Evolutionary conservation across 495 filamentous ascomycete genomes (phyloP), one percentile per base, ranked within the genome.

Genomic region (Neurospora sp.): DNA sequence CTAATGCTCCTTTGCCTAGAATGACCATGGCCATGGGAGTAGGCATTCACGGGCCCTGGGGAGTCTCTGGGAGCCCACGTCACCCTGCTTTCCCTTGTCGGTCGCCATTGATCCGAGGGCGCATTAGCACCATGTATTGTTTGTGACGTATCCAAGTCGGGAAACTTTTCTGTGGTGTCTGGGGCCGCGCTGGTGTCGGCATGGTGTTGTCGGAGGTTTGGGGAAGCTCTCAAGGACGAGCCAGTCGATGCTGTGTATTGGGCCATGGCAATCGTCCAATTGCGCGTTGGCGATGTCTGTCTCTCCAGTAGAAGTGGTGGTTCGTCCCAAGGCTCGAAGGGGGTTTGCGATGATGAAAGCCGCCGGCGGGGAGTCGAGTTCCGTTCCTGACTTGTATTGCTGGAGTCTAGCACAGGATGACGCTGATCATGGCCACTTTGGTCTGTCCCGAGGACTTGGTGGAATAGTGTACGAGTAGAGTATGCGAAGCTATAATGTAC

Each of bases 1-100:
- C 90, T 90, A 75, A 97, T 86, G 81, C 93, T 96, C 83, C 92
- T 94, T 79, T 93, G 91, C 75, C 90, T 86, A 9, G 86, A 85
- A 79, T 94, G 92, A 74, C 82, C 80, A 70, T 42, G 70, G n/a
- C 69, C 44, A 27, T 46, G 14, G 14, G 74, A 44, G 7, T 40
- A 68, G 9, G 37, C 59, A 40, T 72, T 75, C 65, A 73, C 69
- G 31, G 71, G 41, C 59, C 87, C 83, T 42, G 83, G 68, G 70
- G 79, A 75, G 14, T 79, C 76, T 39, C 76, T 68, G 3, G 80
- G 79, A 71, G 75, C 84, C 84, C 79, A 89, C 84, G 74, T 84
- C 73, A 80, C 88, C 76, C 71, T 68, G 77, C 79, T 79, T 39
- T 88, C 88, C 74, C 82, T 84, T 65, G 84, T 82, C 41, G 87